A percentile compares a stretch with the other conserved stretches of the same genome.
phyloP scores from a whole-genome alignment of 2,329 filamentous ascomycete genomes.

The Fusarium sp. region DNA sequence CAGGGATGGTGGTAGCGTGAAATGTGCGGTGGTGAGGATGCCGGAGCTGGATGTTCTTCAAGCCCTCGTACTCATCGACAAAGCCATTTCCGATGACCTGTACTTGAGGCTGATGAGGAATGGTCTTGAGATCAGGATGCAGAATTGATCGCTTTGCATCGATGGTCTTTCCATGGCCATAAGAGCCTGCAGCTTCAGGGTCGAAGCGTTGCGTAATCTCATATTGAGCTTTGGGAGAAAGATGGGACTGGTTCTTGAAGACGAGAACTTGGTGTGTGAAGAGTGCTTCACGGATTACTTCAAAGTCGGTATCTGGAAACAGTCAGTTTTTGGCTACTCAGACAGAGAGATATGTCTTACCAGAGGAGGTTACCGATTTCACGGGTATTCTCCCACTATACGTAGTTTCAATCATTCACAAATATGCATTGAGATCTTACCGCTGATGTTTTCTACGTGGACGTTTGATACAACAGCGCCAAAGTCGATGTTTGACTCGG shows the following conservation, averaged over 20 bases:
- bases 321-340: conserved; percentile 35
- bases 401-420: conserved; percentile 18
- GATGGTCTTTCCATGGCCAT: conserved; percentile 82
- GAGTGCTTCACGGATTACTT: conserved; percentile 72
- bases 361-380: conserved; percentile 71
- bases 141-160: conserved; percentile 75
- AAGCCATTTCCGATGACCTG: conserved; percentile 85
- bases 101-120: conserved; percentile 80
- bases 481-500: conserved; percentile 65
- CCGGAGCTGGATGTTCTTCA: conserved; percentile 74
- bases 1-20: conserved; percentile 73
- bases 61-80: conserved; percentile 76
- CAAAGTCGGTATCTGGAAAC: conserved; percentile 71
- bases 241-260: conserved; percentile 74
- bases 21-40: conserved; percentile 86
- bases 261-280: conserved; percentile 78
- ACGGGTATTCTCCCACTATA: conserved; percentile 66
- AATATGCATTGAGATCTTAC: conserved; percentile 57
- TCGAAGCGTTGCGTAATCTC: conserved; percentile 81
- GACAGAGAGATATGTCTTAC: conserved; percentile 54
- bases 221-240: conserved; percentile 79
- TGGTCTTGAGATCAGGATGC: conserved; percentile 83
- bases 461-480: conserved; percentile 70
- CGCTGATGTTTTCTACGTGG: conserved; percentile 72
- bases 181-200: conserved; percentile 70